Percentiles rank a stretch among this genome's conserved stretches.
Evolutionary conservation across 805 yeast species (phyloP).

Genomic region (Ogataea neopini): DNA sequence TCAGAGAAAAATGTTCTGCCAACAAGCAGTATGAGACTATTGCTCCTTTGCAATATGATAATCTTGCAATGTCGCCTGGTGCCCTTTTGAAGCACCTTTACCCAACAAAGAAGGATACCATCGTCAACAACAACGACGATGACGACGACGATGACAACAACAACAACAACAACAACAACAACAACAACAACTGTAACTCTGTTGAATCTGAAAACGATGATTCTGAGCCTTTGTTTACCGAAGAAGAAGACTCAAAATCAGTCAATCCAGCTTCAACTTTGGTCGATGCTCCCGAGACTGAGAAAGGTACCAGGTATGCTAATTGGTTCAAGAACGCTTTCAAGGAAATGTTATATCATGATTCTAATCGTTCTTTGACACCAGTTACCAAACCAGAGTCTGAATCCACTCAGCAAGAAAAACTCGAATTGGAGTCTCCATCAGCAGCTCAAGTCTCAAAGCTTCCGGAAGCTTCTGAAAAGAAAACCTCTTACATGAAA

Average conservation of each 20-base stretch:
- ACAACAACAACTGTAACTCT: not conserved
- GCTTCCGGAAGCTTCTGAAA: constrained; percentile 4
- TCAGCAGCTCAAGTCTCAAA: not conserved
- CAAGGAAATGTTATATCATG: not conserved
- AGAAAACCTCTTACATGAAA: not conserved
- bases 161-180: no score
- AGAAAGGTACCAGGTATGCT: not conserved
- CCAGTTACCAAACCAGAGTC: not conserved
- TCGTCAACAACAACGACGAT: no score
- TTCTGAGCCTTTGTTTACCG: not conserved
- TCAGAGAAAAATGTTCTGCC: constrained; percentile 5
- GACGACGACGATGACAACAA: no score
- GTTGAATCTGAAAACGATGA: not conserved
- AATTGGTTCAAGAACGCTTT: constrained; percentile 2
- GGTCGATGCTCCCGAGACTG: not conserved
- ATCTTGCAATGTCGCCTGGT: constrained; percentile 7
- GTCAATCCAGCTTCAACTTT: not conserved
- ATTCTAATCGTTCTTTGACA: not conserved
- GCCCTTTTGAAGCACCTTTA: constrained; percentile 1
- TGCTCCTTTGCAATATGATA: constrained; percentile 10
- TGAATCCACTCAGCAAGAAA: not conserved
- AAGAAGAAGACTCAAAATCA: not conserved
- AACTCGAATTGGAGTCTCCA: not conserved
- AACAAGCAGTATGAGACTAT: constrained; percentile 3
- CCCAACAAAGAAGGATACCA: constrained; percentile 3